These are phyloP conservation scores for Nothophaeocryptopus gaeumannii DNA, from an alignment of 2,329 filamentous ascomycete genomes.

Conservation along the genomic window DNA sequence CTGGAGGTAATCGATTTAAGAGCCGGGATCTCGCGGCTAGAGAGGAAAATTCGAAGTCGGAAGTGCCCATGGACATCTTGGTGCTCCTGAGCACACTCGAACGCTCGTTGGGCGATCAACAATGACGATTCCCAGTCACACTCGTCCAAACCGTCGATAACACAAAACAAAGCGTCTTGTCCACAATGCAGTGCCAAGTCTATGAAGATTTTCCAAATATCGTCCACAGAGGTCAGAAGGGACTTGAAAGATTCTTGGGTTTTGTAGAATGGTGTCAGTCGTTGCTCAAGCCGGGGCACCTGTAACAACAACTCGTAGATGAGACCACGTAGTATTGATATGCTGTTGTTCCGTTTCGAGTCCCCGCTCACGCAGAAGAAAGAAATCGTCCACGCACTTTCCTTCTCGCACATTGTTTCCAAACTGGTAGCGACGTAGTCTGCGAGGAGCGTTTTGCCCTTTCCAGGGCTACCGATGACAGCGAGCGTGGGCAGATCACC, in stretches of 20 bases:
- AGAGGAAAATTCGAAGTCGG: background rate
- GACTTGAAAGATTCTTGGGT: background rate
- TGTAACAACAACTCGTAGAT: background rate
- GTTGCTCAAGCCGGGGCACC: background rate
- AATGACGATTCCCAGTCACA: background rate
- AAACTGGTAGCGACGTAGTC: no score
- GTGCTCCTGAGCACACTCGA: background rate
- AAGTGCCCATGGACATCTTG: no score
- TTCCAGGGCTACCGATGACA: background rate
- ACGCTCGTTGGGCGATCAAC: background rate
- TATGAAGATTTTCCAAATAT: no score
- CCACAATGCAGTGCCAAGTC: background rate
- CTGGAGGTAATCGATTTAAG: background rate
- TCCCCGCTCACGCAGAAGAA: background rate
- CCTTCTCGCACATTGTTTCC: background rate
- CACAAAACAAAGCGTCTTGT: background rate
- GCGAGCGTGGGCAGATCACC: background rate
- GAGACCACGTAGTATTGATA: background rate
- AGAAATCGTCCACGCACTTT: background rate
- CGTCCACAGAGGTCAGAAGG: background rate
- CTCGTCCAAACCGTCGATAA: background rate
- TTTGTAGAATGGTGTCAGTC: background rate
- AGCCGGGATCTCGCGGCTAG: background rate
- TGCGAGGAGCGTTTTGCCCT: slow-evolving; percentile 2
- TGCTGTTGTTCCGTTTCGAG: background rate